These are phyloP conservation scores for Solanum appendiculatum DNA, from an alignment of 257 asterid genomes.

Conservation along the genomic window DNA sequence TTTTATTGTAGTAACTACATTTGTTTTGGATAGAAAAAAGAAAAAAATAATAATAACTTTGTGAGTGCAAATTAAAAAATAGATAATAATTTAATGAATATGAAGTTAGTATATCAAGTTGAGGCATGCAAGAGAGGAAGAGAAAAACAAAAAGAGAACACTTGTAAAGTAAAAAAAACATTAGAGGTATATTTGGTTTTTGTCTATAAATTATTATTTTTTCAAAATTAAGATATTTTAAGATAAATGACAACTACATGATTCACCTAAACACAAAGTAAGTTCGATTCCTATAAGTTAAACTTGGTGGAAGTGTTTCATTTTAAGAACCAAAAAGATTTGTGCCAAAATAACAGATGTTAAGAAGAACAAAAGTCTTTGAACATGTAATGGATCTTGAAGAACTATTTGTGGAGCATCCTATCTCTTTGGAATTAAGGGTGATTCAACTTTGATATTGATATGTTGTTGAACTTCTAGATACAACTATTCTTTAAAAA, in stretches of 20 bases:
- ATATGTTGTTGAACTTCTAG: background rate
- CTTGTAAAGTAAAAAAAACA: no score
- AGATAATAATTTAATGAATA: background rate
- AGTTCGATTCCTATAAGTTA: background rate
- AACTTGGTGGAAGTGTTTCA: background rate
- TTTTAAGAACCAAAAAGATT: background rate
- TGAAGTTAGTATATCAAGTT: background rate
- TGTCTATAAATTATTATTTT: background rate
- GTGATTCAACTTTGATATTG: background rate
- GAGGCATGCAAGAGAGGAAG: background rate
- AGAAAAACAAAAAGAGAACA: background rate
- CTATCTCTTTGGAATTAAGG: background rate
- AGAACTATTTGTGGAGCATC: background rate
- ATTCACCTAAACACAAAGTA: no score
- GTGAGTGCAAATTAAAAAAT: background rate
- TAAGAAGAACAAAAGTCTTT: background rate
- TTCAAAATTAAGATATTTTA: background rate
- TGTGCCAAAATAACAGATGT: background rate
- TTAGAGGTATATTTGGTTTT: background rate
- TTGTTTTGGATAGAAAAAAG: background rate
- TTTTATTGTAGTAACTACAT: background rate
- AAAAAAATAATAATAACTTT: background rate
- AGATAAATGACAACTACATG: background rate
- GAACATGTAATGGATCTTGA: background rate
- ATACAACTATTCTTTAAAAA: background rate